Evolutionary conservation across 163 green algal genomes (phyloP), one percentile per base, ranked within the genome.

Genomic region (Chloroidium sp.): DNA sequence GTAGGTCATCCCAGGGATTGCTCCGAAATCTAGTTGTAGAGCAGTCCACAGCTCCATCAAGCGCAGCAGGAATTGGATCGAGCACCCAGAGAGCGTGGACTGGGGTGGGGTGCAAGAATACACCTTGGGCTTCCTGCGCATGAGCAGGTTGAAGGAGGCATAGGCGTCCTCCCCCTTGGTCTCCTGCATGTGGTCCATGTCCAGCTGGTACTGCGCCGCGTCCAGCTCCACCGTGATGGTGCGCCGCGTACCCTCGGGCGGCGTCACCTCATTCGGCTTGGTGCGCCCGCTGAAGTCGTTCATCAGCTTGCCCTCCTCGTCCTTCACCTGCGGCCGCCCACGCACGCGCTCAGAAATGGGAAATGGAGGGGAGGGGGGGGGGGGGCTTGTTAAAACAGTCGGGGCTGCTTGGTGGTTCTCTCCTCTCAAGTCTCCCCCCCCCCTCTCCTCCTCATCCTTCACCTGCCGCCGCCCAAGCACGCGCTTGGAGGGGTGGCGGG

Each of bases 201-300:
- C 95, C 62, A 96, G 79, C 88, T 98, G 95, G 89, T 98, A 98
- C 87, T 98, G 96, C 12, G 95, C 94, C 0, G 93, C 86, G 85
- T 99, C 96, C 76, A 99, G 84, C 1, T 92, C 91, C 60, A 98
- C 82, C 0, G 88, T 89, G 8, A 97, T 14, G 61, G 93, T 98
- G 69, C 94, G 90, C 62, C 85, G 69, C 14, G 87, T 87, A 79
- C 95, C 93, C 62, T 87, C 76, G 57, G 93, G 92, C 0, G 80
- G 75, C 6, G 6, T 10, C 10, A 10, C 67, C 10, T 72, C 67
- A 72, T 72, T 10, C 67, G 6, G 0, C 13, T 14, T 84, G 86
- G 95, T 86, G 4, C 84, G 81, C 75, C 91, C 93, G 0, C 90
- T 97, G 89, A 97, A 98, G 86, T 98, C 94, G 83, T 98, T 98